Evolutionary conservation across 352 stramenopile genomes (phyloP).

Genomic region (Globisporangium paddicum): DNA sequence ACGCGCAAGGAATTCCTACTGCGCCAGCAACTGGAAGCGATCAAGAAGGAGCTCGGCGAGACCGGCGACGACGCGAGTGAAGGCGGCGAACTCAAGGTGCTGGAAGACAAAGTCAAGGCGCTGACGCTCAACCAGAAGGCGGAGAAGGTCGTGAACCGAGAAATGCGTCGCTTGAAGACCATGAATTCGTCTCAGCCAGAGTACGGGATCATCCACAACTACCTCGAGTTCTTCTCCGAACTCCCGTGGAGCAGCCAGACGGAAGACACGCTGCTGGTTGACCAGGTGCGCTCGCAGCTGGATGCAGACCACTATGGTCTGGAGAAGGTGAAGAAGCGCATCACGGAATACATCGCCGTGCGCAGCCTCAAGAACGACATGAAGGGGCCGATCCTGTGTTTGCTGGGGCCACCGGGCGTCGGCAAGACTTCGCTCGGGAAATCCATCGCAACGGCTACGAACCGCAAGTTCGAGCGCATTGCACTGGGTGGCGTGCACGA

Average conservation of each 20-base stretch:
- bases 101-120: conserved; percentile 54
- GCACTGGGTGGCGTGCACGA: conserved; percentile 77
- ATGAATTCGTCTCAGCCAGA: conserved; percentile 77
- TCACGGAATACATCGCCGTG: conserved; percentile 86
- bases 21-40: conserved; percentile 97
- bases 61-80: conserved; percentile 34
- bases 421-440: conserved; percentile 83
- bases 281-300: conserved; percentile 52
- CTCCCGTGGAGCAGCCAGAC: conserved; percentile 60
- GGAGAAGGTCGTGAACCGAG: conserved; percentile 51
- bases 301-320: conserved; percentile 80
- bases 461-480: conserved; percentile 72
- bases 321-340: conserved; percentile 82
- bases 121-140: conserved; percentile 49
- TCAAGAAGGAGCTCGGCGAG: conserved; percentile 98
- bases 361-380: conserved; percentile 76
- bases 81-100: conserved; percentile 41
- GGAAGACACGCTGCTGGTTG: conserved; percentile 49
- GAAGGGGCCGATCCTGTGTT: conserved; percentile 86
- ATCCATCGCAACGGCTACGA: conserved; percentile 70
- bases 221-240: conserved; percentile 77
- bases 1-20: conserved; percentile 92
- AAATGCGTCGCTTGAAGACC: conserved; percentile 62
- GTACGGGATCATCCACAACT: conserved; percentile 77
- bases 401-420: conserved; percentile 80